Conservation (phyloP, 306 rosid genomes). For the Gleditsia sinensis region DNA sequence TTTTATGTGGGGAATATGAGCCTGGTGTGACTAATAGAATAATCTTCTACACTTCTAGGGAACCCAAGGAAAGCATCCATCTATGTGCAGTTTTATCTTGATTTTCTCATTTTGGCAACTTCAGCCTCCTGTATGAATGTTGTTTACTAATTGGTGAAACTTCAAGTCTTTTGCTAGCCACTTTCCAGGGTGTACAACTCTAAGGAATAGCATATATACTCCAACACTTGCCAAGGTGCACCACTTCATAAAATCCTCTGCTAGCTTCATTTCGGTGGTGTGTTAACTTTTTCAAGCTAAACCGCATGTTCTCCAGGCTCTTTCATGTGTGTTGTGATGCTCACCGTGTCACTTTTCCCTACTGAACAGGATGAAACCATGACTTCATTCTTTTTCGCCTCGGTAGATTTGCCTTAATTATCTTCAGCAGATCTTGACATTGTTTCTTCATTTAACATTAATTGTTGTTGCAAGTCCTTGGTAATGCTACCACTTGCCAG, state of each 20-base stretch:
- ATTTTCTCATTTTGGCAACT: constrained; percentile 1
- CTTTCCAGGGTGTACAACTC: neutral
- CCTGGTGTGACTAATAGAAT: constrained; percentile 11
- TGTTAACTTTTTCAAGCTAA: neutral
- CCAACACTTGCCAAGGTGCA: neutral
- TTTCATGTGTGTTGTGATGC: neutral
- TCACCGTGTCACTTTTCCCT: neutral
- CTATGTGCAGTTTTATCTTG: neutral
- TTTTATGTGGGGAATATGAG: constrained; percentile 10
- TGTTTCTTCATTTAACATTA: neutral
- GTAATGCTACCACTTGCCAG: neutral
- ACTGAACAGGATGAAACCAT: neutral
- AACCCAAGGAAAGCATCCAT: neutral
- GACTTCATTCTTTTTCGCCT: constrained; percentile 19
- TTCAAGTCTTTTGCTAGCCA: neutral
- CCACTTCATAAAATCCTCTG: constrained; percentile 15
- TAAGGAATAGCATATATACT: neutral
- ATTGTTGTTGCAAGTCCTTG: neutral
- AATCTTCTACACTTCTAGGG: constrained; percentile 10
- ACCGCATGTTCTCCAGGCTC: neutral
- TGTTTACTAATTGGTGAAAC: neutral
- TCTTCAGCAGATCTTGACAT: no score
- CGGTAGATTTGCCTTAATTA: no score
- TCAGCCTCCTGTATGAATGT: neutral
- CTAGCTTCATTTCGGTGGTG: constrained; percentile 20